Evolutionary conservation across 805 yeast species (phyloP).

Genomic region (Hanseniaspora singularis): DNA sequence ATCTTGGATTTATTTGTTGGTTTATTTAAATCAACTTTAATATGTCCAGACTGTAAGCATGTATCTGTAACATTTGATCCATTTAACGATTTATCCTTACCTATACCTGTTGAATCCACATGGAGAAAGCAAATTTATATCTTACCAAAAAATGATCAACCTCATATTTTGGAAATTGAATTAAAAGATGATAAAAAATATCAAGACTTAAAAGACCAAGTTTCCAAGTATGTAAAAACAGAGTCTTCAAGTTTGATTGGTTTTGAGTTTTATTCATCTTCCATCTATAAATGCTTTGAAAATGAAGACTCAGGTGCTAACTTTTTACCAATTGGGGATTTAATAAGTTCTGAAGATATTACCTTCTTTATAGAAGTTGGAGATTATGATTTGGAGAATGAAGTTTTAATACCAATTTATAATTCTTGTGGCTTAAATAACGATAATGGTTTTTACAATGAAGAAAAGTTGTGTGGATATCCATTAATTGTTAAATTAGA

Average conservation of each 20-base stretch:
- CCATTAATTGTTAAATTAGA: constrained; percentile 55
- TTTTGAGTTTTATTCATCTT: constrained; percentile 53
- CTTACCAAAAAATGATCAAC: constrained; percentile 45
- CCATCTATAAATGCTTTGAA: constrained; percentile 60
- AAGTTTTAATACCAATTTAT: constrained; percentile 50
- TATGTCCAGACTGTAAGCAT: constrained; percentile 74
- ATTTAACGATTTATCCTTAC: constrained; percentile 76
- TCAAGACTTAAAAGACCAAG: constrained; percentile 47
- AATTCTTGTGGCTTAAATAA: constrained; percentile 29
- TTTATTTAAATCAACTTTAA: constrained; percentile 73
- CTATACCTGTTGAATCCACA: constrained; percentile 62
- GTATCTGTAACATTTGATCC: constrained; percentile 89
- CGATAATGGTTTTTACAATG: constrained; percentile 17
- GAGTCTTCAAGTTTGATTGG: constrained; percentile 35
- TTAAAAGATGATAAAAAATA: constrained; percentile 53
- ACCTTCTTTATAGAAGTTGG: constrained; percentile 51
- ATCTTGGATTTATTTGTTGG: constrained; percentile 83
- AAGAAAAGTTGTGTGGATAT: constrained; percentile 48
- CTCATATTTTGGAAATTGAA: constrained; percentile 55
- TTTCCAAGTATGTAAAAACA: constrained; percentile 37
- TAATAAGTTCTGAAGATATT: constrained; percentile 51
- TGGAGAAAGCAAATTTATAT: constrained; percentile 60
- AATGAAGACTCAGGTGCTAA: constrained; percentile 39
- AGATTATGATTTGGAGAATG: constrained; percentile 31
- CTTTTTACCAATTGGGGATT: constrained; percentile 54